Base-by-base conservation (phyloP, 2,329 filamentous ascomycete genomes). In the Beauveria medogensis region DNA sequence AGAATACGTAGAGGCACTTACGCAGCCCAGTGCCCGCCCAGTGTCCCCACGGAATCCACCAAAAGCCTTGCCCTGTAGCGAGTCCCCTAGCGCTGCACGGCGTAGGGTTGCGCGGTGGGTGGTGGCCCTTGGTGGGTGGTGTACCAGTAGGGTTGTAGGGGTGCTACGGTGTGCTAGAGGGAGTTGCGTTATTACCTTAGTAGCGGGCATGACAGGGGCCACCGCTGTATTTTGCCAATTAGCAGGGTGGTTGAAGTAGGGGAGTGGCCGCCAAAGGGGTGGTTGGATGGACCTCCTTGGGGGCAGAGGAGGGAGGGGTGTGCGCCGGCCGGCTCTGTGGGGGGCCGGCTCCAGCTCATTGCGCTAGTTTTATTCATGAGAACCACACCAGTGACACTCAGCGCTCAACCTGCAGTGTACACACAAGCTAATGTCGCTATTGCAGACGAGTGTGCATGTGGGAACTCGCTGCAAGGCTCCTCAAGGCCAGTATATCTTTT, bases 1-100 rank as follows among this genome's bases (percentile, higher is more conserved):
- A 41, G 20, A 16, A 14, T 22, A 20, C 20, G 20, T 14, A 40
- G 22, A 16, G 51, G 41, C 34, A 53, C 34, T 54, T 54, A 26
- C 37, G 71, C 37, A 54, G 52, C 34, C 40, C 40, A 37, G 26
- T n/a, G n/a, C 7, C 47, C 47, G 7, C 41, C 41, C 41, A 43
- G 41, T 18, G 30, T 24, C n/a, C 47, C 16, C 52, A 24, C 52
- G 52, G 22, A 41, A 18, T 28, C 54, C 41, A 44, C 28, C 26
- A 47, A 46, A 37, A 55, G 43, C 43, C 54, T 37, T 34, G 54
- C 54, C 54, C 41, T 56, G 54, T 34, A 46, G 24, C 8, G n/a
- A 30, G 50, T 40, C 50, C 30, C 48, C n/a, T 53, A 53, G 50
- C 50, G 50, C 24, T 50, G 47, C 18, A 18, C 5, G 6, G n/a